Evolutionary conservation across 345 rosid species (phyloP).

Genomic region (Gossypium arboreum): DNA sequence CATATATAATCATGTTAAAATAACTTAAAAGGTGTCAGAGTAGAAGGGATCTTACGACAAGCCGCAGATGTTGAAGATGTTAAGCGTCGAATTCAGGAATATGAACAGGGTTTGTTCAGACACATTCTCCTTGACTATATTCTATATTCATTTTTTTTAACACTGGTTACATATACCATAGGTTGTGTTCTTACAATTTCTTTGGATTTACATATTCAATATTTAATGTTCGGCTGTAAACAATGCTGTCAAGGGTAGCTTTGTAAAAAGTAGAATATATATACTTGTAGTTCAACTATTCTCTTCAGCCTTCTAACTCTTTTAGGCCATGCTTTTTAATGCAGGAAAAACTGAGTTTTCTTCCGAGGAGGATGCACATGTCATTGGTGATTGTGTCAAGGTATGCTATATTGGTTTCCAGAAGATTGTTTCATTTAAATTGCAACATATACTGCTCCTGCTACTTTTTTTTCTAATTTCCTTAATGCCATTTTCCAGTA

Average conservation of each 20-base stretch:
- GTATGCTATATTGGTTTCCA: constrained; percentile 33
- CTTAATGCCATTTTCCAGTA: constrained; percentile 46
- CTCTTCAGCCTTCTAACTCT: constrained; percentile 10
- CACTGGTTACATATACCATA: too few relatives aligned
- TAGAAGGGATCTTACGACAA: constrained; percentile 96
- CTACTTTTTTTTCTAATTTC: constrained; percentile 21
- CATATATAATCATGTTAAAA: constrained; percentile 14
- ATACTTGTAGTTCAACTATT: not conserved
- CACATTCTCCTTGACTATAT: constrained; percentile 6
- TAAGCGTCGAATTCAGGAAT: constrained; percentile 79
- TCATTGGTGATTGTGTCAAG: constrained; percentile 94
- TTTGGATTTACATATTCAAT: not conserved
- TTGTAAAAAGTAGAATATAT: not conserved
- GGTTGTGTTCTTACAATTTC: not conserved
- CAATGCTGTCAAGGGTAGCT: not conserved
- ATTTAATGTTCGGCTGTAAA: not conserved
- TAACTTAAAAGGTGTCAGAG: constrained; percentile 60
- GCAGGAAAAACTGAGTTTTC: constrained; percentile 78
- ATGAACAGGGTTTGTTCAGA: constrained; percentile 73
- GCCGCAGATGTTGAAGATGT: constrained; percentile 99
- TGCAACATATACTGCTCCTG: not conserved
- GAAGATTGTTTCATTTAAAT: constrained; percentile 12
- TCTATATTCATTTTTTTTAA: not conserved
- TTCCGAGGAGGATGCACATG: constrained; percentile 77
- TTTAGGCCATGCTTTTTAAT: constrained; percentile 21